Percentiles rank a stretch among this genome's conserved stretches.
These are phyloP conservation scores for Capsella rubella DNA, from an alignment of 441 rosid genomes.

Conservation along the genomic window DNA sequence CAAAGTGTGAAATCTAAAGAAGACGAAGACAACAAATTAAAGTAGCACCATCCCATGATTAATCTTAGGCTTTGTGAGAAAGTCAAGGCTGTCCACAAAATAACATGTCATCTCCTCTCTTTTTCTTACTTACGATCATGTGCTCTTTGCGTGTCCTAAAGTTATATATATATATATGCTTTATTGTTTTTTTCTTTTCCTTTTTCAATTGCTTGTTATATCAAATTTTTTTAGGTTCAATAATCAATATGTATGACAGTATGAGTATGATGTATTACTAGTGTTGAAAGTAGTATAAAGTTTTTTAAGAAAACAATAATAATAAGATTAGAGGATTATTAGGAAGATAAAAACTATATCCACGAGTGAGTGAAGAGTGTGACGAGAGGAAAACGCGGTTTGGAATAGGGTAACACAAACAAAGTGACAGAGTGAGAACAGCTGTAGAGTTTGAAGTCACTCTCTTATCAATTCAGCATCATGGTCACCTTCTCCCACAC, in stretches of 20 bases:
- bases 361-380: conserved; percentile 32
- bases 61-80: conserved; percentile 42
- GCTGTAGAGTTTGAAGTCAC: conserved; percentile 42
- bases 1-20: conserved; percentile 42
- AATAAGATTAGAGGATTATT: not conserved
- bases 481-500: conserved; percentile 34
- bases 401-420: conserved; percentile 35
- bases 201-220: not conserved
- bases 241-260: not conserved
- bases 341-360: not conserved
- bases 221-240: too few species aligned
- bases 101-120: conserved; percentile 38
- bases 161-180: conserved; percentile 14
- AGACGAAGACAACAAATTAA: conserved; percentile 41
- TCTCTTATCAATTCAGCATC: conserved; percentile 27
- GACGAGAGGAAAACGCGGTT: conserved; percentile 49
- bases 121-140: conserved; percentile 41
- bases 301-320: not conserved
- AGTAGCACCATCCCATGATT: conserved; percentile 43
- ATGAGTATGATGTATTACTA: not conserved
- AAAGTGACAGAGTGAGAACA: conserved; percentile 45
- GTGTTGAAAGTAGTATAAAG: not conserved
- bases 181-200: not conserved
- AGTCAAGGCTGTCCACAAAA: conserved; percentile 46
- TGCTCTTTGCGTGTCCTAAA: conserved; percentile 44